A percentile compares a stretch with the other conserved stretches of the same genome.
Evolutionary conservation across 805 yeast species (phyloP).

Genomic region (Lipomyces yamadae): DNA sequence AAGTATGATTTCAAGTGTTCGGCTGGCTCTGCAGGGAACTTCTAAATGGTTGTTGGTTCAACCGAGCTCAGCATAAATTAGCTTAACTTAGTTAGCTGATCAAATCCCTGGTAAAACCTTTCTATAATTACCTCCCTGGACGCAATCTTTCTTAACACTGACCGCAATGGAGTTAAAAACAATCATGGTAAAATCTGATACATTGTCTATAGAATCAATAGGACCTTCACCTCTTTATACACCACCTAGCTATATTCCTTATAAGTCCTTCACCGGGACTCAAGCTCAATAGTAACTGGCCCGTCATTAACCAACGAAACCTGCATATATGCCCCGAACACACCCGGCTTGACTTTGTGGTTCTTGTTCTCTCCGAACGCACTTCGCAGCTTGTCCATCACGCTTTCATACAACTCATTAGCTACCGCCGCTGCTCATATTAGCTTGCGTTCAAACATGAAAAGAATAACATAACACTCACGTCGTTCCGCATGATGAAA

Average conservation of each 20-base stretch:
- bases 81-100: too few relatives aligned
- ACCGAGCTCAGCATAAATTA: too few relatives aligned
- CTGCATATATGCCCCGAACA: conserved; percentile 98
- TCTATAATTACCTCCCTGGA: too few relatives aligned
- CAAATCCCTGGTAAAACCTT: too few relatives aligned
- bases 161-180: too few relatives aligned
- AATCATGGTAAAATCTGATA: too few relatives aligned
- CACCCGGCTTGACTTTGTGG: conserved; percentile 79
- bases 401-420: conserved; percentile 50
- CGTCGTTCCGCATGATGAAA: conserved; percentile 90
- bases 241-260: background rate
- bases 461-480: conserved; percentile 38
- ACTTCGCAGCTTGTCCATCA: conserved; percentile 50
- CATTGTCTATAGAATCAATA: background rate
- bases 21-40: too few relatives aligned
- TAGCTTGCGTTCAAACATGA: background rate
- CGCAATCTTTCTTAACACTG: too few relatives aligned
- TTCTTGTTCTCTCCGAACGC: conserved; percentile 57
- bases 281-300: conserved; percentile 82
- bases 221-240: background rate
- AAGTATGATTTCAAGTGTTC: too few relatives aligned
- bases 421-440: conserved; percentile 23
- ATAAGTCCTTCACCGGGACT: conserved; percentile 10
- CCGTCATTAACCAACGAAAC: conserved; percentile 89
- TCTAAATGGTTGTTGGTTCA: too few relatives aligned